phyloP scores from a whole-genome alignment of 768 basidiomycete genomes.

The Tylopilus vinaceipallidus region DNA sequence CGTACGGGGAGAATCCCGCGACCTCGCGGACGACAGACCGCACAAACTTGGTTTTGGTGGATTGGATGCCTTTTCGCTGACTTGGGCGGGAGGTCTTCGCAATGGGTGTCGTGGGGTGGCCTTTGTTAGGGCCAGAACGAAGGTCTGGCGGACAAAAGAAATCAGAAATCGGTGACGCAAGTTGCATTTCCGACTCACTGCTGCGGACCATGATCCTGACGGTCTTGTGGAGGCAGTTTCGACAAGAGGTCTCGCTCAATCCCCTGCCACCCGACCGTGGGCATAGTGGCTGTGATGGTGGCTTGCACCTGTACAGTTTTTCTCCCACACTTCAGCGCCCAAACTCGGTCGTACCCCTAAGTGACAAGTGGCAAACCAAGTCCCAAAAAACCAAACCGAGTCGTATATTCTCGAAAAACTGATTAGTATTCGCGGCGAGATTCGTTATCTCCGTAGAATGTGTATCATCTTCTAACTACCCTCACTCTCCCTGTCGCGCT shows the following conservation, averaged over 20 bases:
- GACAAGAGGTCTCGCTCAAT: conserved; percentile 22
- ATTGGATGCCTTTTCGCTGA: conserved; percentile 90
- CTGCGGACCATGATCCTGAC: conserved; percentile 69
- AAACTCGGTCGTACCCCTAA: conserved; percentile 16
- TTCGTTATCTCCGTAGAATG: conserved; percentile 17
- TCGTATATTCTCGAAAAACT: not conserved
- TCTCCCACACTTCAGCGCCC: conserved; percentile 20
- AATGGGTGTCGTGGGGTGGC: conserved; percentile 86
- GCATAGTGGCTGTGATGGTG: conserved; percentile 46
- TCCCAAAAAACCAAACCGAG: too few species aligned
- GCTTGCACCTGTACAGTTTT: conserved; percentile 63
- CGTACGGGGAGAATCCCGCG: conserved; percentile 95
- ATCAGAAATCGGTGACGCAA: conserved; percentile 7
- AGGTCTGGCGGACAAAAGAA: conserved; percentile 61
- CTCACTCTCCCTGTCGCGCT: conserved; percentile 45
- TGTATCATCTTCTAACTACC: conserved; percentile 45
- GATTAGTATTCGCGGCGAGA: conserved; percentile 10
- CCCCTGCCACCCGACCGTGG: conserved; percentile 1
- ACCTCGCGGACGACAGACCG: conserved; percentile 94
- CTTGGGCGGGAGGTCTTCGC: conserved; percentile 72
- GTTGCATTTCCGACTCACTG: conserved; percentile 47
- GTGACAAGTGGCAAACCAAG: not conserved
- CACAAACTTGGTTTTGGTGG: conserved; percentile 90
- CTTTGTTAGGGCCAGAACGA: conserved; percentile 82
- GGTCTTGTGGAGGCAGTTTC: conserved; percentile 47